phyloP scores from a whole-genome alignment of 371 early-diverging fungal species.

The Circinella umbellata region DNA sequence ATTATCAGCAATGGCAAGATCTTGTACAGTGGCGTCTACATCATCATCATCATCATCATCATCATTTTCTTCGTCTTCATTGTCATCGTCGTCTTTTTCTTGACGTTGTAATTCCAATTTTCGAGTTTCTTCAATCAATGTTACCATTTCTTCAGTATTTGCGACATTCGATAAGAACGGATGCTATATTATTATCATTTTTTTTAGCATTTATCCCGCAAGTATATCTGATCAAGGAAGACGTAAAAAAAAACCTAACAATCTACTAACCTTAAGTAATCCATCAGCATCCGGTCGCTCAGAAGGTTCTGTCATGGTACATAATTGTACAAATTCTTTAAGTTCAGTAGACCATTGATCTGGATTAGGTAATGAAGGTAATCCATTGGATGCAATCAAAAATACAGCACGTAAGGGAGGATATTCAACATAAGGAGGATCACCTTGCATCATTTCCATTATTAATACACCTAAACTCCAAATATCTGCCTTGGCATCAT shows the following conservation, averaged over 20 bases:
- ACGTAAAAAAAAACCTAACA: no score
- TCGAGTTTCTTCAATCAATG: slow-evolving; percentile 31
- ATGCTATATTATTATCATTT: no score
- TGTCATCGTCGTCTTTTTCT: slow-evolving; percentile 25
- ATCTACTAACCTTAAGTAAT: no score
- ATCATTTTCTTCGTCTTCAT: slow-evolving; percentile 25
- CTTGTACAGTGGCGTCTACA: slow-evolving; percentile 21
- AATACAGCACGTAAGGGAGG: slow-evolving; percentile 69
- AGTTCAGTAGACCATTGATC: slow-evolving; percentile 57
- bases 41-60: slow-evolving; percentile 27
- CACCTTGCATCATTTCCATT: slow-evolving; percentile 85
- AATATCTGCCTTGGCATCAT: slow-evolving; percentile 84
- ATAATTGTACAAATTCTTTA: slow-evolving; percentile 56
- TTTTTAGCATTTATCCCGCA: no score
- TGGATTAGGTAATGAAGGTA: slow-evolving; percentile 58
- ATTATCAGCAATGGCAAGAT: slow-evolving; percentile 19
- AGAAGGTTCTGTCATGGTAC: slow-evolving; percentile 34
- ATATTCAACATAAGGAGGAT: slow-evolving; percentile 75
- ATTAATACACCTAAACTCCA: slow-evolving; percentile 88
- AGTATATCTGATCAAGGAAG: no score
- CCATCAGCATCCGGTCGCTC: slow-evolving; percentile 45
- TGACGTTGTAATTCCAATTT: slow-evolving; percentile 22
- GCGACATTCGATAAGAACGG: slow-evolving; percentile 41
- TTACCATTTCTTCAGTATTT: slow-evolving; percentile 29
- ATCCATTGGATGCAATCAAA: slow-evolving; percentile 66